Percentiles rank a stretch among this genome's conserved stretches.
These are phyloP conservation scores for Aquilaria yunnanensis DNA, from an alignment of 345 rosid species.

Conservation along the genomic window DNA sequence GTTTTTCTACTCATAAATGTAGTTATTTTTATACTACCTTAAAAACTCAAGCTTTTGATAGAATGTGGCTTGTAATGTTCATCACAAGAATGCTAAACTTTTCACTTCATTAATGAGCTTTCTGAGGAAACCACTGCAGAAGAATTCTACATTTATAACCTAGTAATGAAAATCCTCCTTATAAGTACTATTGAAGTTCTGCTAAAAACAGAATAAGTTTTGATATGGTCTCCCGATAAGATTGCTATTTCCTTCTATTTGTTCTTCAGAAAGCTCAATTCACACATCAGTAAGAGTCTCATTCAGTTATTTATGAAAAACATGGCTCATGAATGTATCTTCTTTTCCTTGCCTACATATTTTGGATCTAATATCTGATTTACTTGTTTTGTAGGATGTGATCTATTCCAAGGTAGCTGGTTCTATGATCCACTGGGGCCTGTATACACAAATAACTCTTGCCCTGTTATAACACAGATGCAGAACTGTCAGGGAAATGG, in stretches of 20 bases:
- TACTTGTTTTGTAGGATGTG: constrained; percentile 52
- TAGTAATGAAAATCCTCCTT: neutral
- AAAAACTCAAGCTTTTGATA: too few species aligned
- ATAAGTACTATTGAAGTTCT: neutral
- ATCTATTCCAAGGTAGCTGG: constrained; percentile 82
- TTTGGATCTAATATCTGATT: constrained; percentile 13
- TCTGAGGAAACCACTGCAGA: neutral
- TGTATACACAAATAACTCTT: constrained; percentile 79
- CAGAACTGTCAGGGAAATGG: constrained; percentile 99
- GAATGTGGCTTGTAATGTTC: neutral
- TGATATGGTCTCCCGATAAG: neutral
- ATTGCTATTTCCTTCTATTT: neutral
- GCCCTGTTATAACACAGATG: constrained; percentile 92
- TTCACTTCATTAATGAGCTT: neutral
- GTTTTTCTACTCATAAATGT: too few species aligned
- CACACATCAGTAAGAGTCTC: too few species aligned
- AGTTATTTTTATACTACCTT: too few species aligned
- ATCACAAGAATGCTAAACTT: neutral
- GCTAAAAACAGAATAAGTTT: neutral
- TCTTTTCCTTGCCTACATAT: neutral
- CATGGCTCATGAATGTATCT: neutral
- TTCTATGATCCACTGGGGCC: constrained; percentile 78
- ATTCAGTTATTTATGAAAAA: neutral
- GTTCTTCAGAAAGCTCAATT: too few species aligned
- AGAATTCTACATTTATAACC: neutral